Evolutionary conservation across 2,329 filamentous ascomycete genomes (phyloP).

Genomic region (Orbilia brochopaga): DNA sequence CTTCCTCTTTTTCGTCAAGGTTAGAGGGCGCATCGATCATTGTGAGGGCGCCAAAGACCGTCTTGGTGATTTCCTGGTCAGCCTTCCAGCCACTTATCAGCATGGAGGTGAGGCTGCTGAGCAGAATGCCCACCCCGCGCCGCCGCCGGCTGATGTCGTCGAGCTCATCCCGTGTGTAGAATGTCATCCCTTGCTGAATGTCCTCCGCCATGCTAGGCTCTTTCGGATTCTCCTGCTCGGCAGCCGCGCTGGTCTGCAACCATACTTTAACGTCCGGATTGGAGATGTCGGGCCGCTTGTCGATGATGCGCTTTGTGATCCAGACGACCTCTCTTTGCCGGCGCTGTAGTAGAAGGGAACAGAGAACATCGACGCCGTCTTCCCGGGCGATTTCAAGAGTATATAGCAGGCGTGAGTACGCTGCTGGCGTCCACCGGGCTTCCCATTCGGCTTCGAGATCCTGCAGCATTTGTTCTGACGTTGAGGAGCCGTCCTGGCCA

Average conservation of each 20-base stretch:
- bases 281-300: constrained; percentile 17
- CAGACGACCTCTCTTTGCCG: constrained; percentile 39
- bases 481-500: not conserved
- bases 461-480: constrained; percentile 17
- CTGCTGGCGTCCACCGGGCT: constrained; percentile 22
- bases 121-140: constrained; percentile 36
- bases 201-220: constrained; percentile 28
- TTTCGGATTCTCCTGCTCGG: constrained; percentile 33
- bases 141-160: constrained; percentile 32
- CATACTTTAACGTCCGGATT: constrained; percentile 34
- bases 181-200: constrained; percentile 31
- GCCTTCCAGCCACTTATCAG: constrained; percentile 41
- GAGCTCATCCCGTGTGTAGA: constrained; percentile 15
- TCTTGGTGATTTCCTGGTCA: constrained; percentile 14
- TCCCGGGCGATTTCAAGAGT: constrained; percentile 48
- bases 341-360: constrained; percentile 32
- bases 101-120: constrained; percentile 49
- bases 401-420: constrained; percentile 40
- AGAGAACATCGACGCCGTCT: constrained; percentile 40
- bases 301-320: constrained; percentile 36
- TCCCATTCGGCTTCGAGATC: constrained; percentile 43
- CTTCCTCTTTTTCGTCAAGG: constrained; percentile 15
- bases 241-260: constrained; percentile 29
- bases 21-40: constrained; percentile 38
- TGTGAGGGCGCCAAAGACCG: constrained; percentile 28